phyloP scores from a whole-genome alignment of 129 eudicot species.

The Dittrichia graveolens region DNA sequence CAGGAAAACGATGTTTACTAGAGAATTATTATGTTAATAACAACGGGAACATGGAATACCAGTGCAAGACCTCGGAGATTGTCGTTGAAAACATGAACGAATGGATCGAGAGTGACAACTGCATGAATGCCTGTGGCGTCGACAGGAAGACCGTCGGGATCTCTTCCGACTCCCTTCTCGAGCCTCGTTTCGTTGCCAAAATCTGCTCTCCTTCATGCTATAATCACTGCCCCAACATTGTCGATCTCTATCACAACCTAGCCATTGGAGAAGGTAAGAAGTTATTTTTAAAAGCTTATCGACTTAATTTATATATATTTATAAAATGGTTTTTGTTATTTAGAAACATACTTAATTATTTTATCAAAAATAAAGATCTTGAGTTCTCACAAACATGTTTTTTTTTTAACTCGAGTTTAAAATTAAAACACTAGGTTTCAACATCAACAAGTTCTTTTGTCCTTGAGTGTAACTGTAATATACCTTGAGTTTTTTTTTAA shows the following conservation, averaged over 20 bases:
- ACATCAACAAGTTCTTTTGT: no score
- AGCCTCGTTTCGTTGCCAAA: slow-evolving; percentile 41
- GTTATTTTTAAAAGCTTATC: no score
- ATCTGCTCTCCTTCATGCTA: slow-evolving; percentile 55
- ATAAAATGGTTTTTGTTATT: no score
- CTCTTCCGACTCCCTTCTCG: slow-evolving; percentile 60
- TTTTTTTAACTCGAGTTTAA: no score
- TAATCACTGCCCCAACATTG: slow-evolving; percentile 58
- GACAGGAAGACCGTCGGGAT: slow-evolving; percentile 56
- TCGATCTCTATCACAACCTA: slow-evolving; percentile 61
- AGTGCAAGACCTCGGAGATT: slow-evolving; percentile 68
- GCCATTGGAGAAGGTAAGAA: slow-evolving; percentile 75
- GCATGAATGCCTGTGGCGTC: slow-evolving; percentile 58
- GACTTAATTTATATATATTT: no score
- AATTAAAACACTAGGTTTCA: no score
- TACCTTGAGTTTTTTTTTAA: no score
- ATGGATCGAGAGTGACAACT: slow-evolving; percentile 60
- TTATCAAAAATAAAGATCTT: no score
- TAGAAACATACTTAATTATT: no score
- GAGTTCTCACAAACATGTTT: no score
- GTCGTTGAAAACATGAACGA: slow-evolving; percentile 38
- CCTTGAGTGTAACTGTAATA: no score
- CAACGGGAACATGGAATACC: slow-evolving; percentile 30
- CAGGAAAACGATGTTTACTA: slow-evolving; percentile 56
- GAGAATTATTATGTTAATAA: slow-evolving; percentile 40